These are phyloP conservation scores for Nakazawaea ernobii DNA, from an alignment of 805 yeast species.

Conservation along the genomic window DNA sequence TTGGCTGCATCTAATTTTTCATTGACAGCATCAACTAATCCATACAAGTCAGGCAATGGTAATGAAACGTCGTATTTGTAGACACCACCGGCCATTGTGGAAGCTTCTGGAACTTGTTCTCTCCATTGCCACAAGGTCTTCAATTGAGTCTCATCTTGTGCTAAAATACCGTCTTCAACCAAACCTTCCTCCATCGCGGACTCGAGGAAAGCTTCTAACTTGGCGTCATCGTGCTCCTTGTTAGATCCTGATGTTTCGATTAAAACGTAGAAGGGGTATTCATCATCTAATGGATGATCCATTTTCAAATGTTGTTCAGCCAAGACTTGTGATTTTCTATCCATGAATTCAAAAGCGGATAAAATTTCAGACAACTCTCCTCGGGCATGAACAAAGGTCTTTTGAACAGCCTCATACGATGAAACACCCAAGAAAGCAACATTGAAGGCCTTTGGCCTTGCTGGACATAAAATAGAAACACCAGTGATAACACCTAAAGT, in stretches of 20 bases:
- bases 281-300: slow-evolving; percentile 60
- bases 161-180: slow-evolving; percentile 91
- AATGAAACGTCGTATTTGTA: slow-evolving; percentile 95
- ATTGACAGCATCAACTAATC: slow-evolving; percentile 74
- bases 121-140: slow-evolving; percentile 91
- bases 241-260: slow-evolving; percentile 97
- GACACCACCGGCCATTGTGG: slow-evolving; percentile 84
- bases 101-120: slow-evolving; percentile 88
- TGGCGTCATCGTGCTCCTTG: slow-evolving; percentile 88
- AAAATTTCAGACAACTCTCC: slow-evolving; percentile 76
- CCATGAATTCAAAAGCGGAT: slow-evolving; percentile 95
- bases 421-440: slow-evolving; percentile 85
- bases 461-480: slow-evolving; percentile 82
- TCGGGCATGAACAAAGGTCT: slow-evolving; percentile 74
- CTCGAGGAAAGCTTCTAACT: slow-evolving; percentile 81
- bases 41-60: slow-evolving; percentile 77
- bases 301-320: slow-evolving; percentile 56
- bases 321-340: slow-evolving; percentile 57
- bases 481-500: slow-evolving; percentile 89
- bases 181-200: slow-evolving; percentile 76
- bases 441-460: slow-evolving; percentile 79
- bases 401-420: slow-evolving; percentile 77
- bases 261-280: slow-evolving; percentile 80
- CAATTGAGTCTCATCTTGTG: slow-evolving; percentile 90
- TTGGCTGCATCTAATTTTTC: slow-evolving; percentile 49